A percentile compares a stretch with the other conserved stretches of the same genome.
Conservation (phyloP, 2,329 filamentous ascomycete species). For the Trichoderma sp. region DNA sequence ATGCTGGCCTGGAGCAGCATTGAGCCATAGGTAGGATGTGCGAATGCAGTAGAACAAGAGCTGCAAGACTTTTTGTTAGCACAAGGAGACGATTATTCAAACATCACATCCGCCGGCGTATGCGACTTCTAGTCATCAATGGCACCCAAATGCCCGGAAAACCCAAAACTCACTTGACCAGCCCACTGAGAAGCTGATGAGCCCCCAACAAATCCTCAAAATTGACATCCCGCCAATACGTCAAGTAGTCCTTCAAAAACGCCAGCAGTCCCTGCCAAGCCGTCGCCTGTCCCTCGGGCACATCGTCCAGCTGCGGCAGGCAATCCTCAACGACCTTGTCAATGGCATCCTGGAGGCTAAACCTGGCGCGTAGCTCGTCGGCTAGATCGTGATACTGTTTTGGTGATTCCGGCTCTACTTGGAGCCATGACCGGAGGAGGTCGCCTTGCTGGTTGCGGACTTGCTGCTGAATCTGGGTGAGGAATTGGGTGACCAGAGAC, state of each 20-base stretch:
- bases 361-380: constrained; percentile 60
- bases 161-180: constrained; percentile 65
- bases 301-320: constrained; percentile 63
- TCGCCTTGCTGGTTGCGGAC: constrained; percentile 62
- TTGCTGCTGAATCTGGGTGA: constrained; percentile 55
- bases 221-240: constrained; percentile 77
- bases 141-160: neutral
- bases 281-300: constrained; percentile 60
- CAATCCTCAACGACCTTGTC: constrained; percentile 61
- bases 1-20: constrained; percentile 82
- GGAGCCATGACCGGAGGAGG: constrained; percentile 65
- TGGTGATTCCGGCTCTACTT: constrained; percentile 69
- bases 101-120: neutral
- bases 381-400: constrained; percentile 66
- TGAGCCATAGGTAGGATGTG: constrained; percentile 73
- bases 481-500: constrained; percentile 65
- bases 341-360: constrained; percentile 49
- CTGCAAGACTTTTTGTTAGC: constrained; percentile 41
- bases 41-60: constrained; percentile 77
- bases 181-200: constrained; percentile 67
- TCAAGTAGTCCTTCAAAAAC: constrained; percentile 78
- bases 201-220: constrained; percentile 71
- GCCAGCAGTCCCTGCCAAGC: constrained; percentile 73
- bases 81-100: neutral
- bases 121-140: no score